phyloP scores from a whole-genome alignment of 805 yeast species.

The Zygoascus ofunaensis region DNA sequence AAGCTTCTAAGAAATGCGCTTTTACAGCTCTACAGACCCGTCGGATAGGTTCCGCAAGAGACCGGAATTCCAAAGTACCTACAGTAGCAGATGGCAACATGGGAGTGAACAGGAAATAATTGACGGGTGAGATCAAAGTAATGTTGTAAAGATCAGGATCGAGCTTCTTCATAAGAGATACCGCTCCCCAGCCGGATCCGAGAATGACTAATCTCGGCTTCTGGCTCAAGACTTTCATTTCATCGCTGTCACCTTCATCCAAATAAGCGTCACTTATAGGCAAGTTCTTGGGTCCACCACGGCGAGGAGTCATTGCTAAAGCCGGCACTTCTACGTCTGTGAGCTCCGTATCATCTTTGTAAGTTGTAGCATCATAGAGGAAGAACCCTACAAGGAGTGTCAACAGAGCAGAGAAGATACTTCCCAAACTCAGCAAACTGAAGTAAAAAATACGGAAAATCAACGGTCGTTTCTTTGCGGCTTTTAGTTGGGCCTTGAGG shows the following conservation, averaged over 20 bases:
- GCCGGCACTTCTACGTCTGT: slow-evolving; percentile 42
- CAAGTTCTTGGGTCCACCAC: slow-evolving; percentile 64
- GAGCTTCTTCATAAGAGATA: slow-evolving; percentile 44
- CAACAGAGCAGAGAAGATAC: slow-evolving; percentile 10
- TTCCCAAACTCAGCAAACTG: slow-evolving; percentile 15
- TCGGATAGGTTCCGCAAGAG: slow-evolving; percentile 56
- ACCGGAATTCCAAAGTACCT: slow-evolving; percentile 57
- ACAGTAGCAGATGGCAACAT: slow-evolving; percentile 63
- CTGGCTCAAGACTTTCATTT: slow-evolving; percentile 14
- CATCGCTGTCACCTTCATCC: slow-evolving; percentile 47
- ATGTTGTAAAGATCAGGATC: slow-evolving; percentile 51
- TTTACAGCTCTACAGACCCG: slow-evolving; percentile 41
- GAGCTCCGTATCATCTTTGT: slow-evolving; percentile 24
- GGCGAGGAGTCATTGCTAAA: slow-evolving; percentile 44
- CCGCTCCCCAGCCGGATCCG: slow-evolving; percentile 70
- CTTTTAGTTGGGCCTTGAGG: too few species aligned
- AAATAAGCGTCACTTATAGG: slow-evolving; percentile 49
- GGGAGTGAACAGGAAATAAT: slow-evolving; percentile 62
- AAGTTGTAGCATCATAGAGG: slow-evolving; percentile 60
- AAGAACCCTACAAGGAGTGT: slow-evolving; percentile 40
- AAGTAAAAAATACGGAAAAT: slow-evolving; percentile 10
- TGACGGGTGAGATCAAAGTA: slow-evolving; percentile 59
- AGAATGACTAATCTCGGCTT: slow-evolving; percentile 52
- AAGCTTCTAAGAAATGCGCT: slow-evolving; percentile 57
- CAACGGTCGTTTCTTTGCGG: too few species aligned